A percentile compares a stretch with the other conserved stretches of the same genome.
Evolutionary conservation across 176 grass and related monocot genomes (phyloP).

Genomic region (Oryza longistaminata): DNA sequence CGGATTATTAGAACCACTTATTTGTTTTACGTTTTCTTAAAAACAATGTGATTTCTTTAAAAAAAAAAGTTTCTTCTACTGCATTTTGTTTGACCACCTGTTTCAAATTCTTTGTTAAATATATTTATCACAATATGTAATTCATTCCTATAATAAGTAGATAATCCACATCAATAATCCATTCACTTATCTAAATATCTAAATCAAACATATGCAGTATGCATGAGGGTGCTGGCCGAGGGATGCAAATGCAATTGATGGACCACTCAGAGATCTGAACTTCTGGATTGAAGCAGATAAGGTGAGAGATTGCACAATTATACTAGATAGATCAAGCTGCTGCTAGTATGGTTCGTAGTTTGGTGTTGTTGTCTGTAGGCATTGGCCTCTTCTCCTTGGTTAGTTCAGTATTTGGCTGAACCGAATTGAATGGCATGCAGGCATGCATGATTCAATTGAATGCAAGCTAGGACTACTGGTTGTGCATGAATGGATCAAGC

Average conservation of each 20-base stretch:
- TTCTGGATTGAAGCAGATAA: background rate
- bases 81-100: too few relatives aligned
- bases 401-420: background rate
- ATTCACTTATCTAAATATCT: too few relatives aligned
- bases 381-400: background rate
- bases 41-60: too few relatives aligned
- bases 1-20: too few relatives aligned
- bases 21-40: too few relatives aligned
- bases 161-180: too few relatives aligned
- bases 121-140: too few relatives aligned
- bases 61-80: too few relatives aligned
- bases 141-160: too few relatives aligned
- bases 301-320: background rate
- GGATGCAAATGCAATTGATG: too few relatives aligned
- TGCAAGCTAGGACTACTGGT: background rate
- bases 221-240: background rate
- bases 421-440: constrained; percentile 1
- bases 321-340: background rate
- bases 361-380: background rate
- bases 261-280: constrained; percentile 3
- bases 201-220: background rate
- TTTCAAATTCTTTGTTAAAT: too few relatives aligned
- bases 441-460: background rate
- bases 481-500: background rate
- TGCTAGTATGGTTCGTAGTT: background rate